Evolutionary conservation across 1,139 yeast genomes (phyloP), one percentile per base, ranked within the genome.

Genomic region (Wickerhamomyces sp.): DNA sequence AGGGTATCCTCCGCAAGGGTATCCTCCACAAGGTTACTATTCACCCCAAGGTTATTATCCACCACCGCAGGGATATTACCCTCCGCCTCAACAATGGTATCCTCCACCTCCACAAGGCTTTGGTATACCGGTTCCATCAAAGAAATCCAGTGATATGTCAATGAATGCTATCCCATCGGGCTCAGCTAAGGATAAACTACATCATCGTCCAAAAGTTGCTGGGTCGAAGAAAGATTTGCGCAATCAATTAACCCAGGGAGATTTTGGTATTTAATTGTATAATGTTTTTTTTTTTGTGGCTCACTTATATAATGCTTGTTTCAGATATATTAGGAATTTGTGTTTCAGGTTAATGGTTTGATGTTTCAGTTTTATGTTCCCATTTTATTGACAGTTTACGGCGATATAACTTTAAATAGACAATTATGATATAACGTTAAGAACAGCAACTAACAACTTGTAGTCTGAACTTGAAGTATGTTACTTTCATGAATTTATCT

Each of bases 171-270:
- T 49, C 13, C 57, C 58, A n/a, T 22, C 48, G 5, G 34, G 48
- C 13, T 40, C 43, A 7, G 40, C 39, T 7, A 42, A 33, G 39
- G 49, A 38, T 35, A 54, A 49, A 37, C 30, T 50, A 7, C 56
- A 51, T 32, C 52, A 49, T 34, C 49, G 43, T 31, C 41, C 47
- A n/a, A 46, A 40, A 20, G 40, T 33, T 31, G 42, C 42, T 34
- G 31, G 36, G 12, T 48, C 49, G 29, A 52, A 49, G 45, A 54
- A 49, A 38, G 47, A 42, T 36, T 40, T 54, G 27, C 53, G 56
- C 36, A 47, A 48, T 32, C 56, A 56, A 1, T 28, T 54, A 16
- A 46, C 47, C 1, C 55, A 51, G 34, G 58, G 57, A 22, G 54
- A 52, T 33, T 54, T 54, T 39, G 58, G 58, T 31, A 54, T 54